Percentiles rank a stretch among this genome's conserved stretches.
Evolutionary conservation across 495 filamentous ascomycete species (phyloP).

Genomic region (Penicillium tannophilum): DNA sequence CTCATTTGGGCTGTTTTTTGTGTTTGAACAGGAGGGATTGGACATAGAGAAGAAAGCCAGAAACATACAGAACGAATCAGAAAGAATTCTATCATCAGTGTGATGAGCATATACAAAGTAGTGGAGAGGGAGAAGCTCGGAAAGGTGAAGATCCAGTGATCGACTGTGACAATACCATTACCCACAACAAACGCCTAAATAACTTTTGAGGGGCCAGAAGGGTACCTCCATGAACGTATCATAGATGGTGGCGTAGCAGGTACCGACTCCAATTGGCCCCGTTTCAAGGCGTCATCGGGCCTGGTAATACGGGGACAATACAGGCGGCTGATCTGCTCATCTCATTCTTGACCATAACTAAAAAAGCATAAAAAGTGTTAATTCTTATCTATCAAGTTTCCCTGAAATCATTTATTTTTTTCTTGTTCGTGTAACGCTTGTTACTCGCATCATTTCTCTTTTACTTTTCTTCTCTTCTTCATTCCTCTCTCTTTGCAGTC

Average conservation of each 20-base stretch:
- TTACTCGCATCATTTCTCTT: conserved; percentile 10
- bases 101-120: background rate
- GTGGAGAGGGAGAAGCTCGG: background rate
- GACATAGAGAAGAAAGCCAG: background rate
- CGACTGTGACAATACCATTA: conserved; percentile 8
- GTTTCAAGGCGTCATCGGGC: conserved; percentile 17
- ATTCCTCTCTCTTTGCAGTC: conserved; percentile 21
- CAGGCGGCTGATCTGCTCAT: conserved; percentile 27
- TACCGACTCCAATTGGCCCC: conserved; percentile 9
- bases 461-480: conserved; percentile 22
- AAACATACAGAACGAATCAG: conserved; percentile 20
- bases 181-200: background rate
- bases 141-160: background rate
- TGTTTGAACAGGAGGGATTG: background rate
- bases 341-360: conserved; percentile 5
- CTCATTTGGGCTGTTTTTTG: background rate
- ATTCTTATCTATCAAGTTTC: conserved; percentile 33
- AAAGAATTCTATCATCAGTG: background rate
- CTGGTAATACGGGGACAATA: background rate
- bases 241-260: background rate
- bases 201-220: background rate
- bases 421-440: conserved; percentile 10
- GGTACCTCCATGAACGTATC: background rate
- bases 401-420: conserved; percentile 6
- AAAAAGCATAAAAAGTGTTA: background rate